These are phyloP conservation scores for Kuraishia cidri DNA, from an alignment of 805 yeast genomes.

Conservation along the genomic window DNA sequence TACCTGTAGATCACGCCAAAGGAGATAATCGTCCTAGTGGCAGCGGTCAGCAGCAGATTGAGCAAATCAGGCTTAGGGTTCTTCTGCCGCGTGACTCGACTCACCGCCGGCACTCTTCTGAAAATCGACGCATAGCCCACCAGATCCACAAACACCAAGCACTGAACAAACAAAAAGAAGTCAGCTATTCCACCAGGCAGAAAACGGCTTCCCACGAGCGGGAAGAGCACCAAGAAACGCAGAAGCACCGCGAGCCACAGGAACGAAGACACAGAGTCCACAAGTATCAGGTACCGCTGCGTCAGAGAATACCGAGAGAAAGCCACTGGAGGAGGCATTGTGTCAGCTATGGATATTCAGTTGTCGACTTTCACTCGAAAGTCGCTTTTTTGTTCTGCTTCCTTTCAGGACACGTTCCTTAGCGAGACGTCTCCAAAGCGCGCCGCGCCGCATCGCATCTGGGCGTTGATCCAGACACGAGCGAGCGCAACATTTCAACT, in stretches of 20 bases:
- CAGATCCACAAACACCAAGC: slow-evolving; percentile 9
- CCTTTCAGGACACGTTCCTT: too few relatives aligned
- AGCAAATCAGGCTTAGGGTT: slow-evolving; percentile 6
- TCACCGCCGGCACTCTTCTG: slow-evolving; percentile 1
- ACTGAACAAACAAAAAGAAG: slow-evolving; percentile 28
- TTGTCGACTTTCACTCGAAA: too few relatives aligned
- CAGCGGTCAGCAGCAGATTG: slow-evolving; percentile 6
- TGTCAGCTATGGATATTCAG: too few relatives aligned
- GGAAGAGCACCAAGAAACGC: slow-evolving; percentile 43
- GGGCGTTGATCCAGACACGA: too few relatives aligned
- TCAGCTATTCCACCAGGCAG: slow-evolving; percentile 69
- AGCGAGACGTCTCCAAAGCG: too few relatives aligned
- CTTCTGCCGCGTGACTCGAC: not conserved
- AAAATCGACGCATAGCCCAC: slow-evolving; percentile 11
- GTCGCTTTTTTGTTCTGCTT: too few relatives aligned
- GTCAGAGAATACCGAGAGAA: slow-evolving; percentile 14
- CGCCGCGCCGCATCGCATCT: too few relatives aligned
- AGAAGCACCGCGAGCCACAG: slow-evolving; percentile 39
- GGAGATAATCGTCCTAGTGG: slow-evolving; percentile 8
- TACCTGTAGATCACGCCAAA: slow-evolving; percentile 11
- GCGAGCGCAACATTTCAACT: too few relatives aligned
- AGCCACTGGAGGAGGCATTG: too few relatives aligned
- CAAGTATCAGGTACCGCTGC: slow-evolving; percentile 12
- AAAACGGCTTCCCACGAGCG: slow-evolving; percentile 56
- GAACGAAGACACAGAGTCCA: slow-evolving; percentile 21